These are phyloP conservation scores for Macaranga tanarius DNA, from an alignment of 441 rosid genomes.

Conservation along the genomic window DNA sequence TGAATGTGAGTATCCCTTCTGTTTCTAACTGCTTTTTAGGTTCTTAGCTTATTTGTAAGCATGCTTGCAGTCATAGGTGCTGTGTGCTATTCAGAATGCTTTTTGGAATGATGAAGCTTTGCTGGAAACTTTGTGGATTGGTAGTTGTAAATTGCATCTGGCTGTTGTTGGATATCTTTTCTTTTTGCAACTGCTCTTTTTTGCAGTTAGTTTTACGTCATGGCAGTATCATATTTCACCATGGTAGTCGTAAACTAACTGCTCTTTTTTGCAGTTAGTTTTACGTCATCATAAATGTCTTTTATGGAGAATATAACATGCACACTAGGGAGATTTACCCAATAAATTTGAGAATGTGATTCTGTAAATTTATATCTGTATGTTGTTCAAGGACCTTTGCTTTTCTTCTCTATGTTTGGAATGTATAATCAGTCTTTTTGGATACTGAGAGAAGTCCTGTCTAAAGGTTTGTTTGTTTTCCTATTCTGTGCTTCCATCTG, in stretches of 20 bases:
- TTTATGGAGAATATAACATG: neutral
- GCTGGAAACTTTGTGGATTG: neutral
- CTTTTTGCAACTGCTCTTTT: neutral
- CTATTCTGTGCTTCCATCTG: neutral
- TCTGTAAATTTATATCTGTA: neutral
- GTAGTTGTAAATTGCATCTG: neutral
- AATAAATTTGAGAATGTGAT: neutral
- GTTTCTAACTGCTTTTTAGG: neutral
- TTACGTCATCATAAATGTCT: slow-evolving; percentile 1
- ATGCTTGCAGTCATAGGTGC: neutral
- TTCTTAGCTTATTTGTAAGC: neutral
- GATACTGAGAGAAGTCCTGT: neutral
- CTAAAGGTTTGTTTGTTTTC: neutral
- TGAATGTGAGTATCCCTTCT: slow-evolving; percentile 15
- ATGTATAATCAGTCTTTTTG: neutral
- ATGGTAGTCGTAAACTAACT: too few relatives aligned
- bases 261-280: neutral
- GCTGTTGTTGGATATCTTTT: neutral
- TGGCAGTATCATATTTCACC: neutral
- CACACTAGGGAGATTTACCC: neutral
- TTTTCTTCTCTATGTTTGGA: neutral
- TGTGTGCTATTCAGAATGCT: neutral
- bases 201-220: neutral
- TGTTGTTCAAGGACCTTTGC: neutral
- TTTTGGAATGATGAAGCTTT: neutral